Base-by-base conservation (phyloP, 148 eudicot species). In the Cornus suecica region DNA sequence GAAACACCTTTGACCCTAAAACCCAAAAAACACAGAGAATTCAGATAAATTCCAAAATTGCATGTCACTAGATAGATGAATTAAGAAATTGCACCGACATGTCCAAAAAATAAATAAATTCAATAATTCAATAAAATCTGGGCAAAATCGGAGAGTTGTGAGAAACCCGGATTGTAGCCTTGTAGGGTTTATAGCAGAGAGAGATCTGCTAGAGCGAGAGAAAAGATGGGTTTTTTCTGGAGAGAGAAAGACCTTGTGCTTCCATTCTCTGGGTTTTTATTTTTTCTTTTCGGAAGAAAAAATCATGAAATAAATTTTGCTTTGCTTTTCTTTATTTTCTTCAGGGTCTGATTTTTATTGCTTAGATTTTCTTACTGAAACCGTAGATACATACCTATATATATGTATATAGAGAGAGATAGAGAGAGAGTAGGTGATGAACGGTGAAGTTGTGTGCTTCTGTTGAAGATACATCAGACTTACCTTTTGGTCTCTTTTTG, bases 401-500 rank as follows among this genome's bases (percentile, higher is more conserved):
- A n/a, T n/a, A n/a, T n/a, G n/a, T n/a, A n/a, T n/a, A n/a, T n/a
- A n/a, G 16, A 18, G 32, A 63, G 7, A 5, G 58, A n/a, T n/a
- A 41, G 51, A 31, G 18, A 5, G 58, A 26, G 29, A 70, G 63
- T 16, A 24, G 54, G 61, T 5, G 67, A 73, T 6, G n/a, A 31
- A 64, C 27, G 24, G 18, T 42, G 68, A 37, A 62, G 32, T 65
- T 23, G 65, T 18, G 24, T 5, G 69, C 22, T 30, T 65, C 31
- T 41, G 60, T 31, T 41, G 4, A 20, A 74, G 15, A 73, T 37
- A 42, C 48, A 63, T 74, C 69, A 60, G 18, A 41, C 77, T 62
- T 65, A 74, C 77, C 77, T 65, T 70, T 48, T 48, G 77, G 77
- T 45, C 51, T 66, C 77, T 74, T 74, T 74, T 74, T 41, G 31